Evolutionary conservation across 2,329 filamentous ascomycete genomes (phyloP).

Genomic region (Cytospora piceae): DNA sequence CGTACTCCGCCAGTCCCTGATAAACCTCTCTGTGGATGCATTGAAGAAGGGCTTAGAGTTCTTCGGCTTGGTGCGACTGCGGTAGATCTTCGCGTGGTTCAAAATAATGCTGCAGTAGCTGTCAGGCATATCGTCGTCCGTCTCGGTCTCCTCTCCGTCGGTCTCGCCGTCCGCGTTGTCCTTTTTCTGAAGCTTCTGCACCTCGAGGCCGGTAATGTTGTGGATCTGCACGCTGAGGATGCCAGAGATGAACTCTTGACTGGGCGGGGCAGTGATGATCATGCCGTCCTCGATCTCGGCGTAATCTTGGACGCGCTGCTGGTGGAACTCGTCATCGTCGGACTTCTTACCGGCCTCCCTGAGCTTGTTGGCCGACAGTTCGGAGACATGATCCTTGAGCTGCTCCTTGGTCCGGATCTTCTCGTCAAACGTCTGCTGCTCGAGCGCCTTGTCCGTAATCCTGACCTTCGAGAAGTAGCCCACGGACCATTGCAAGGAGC

Average conservation of each 20-base stretch:
- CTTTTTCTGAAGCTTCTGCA: slow-evolving; percentile 62
- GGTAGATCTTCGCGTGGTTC: slow-evolving; percentile 72
- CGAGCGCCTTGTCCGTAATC: slow-evolving; percentile 64
- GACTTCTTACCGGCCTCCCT: slow-evolving; percentile 64
- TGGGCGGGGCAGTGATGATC: slow-evolving; percentile 69
- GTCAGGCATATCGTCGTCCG: slow-evolving; percentile 66
- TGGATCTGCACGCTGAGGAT: slow-evolving; percentile 73
- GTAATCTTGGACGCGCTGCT: slow-evolving; percentile 70
- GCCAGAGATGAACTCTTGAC: slow-evolving; percentile 64
- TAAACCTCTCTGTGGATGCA: slow-evolving; percentile 72
- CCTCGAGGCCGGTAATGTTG: slow-evolving; percentile 70
- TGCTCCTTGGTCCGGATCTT: slow-evolving; percentile 61
- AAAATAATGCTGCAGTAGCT: slow-evolving; percentile 74
- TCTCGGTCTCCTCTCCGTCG: slow-evolving; percentile 61
- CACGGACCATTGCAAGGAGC: slow-evolving; percentile 69
- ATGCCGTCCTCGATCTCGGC: slow-evolving; percentile 64
- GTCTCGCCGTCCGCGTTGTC: slow-evolving; percentile 49
- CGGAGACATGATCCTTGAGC: slow-evolving; percentile 60
- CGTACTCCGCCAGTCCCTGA: slow-evolving; percentile 68
- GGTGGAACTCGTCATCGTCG: slow-evolving; percentile 64
- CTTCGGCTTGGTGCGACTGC: slow-evolving; percentile 75
- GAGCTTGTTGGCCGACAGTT: slow-evolving; percentile 62
- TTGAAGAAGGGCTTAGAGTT: slow-evolving; percentile 81
- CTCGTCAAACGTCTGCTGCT: slow-evolving; percentile 62
- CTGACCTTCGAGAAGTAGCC: slow-evolving; percentile 72